Base-by-base conservation (phyloP, 2,329 filamentous ascomycete species). In the Penicillium occitanis region DNA sequence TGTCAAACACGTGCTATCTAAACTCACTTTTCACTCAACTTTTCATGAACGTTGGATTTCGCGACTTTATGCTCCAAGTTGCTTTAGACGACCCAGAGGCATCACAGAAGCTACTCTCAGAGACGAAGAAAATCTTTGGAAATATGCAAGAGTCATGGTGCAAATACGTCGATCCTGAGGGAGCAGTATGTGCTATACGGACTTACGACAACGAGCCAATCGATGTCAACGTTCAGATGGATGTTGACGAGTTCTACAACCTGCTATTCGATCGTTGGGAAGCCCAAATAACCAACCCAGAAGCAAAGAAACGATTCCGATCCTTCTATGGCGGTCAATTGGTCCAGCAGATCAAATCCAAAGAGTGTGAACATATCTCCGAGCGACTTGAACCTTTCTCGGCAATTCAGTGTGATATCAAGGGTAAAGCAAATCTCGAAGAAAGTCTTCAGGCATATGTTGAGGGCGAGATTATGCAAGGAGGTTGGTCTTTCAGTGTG, bases 181-280 rank as follows among this genome's bases (percentile, higher is more conserved):
- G 83, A 1, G 88, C 96, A 68, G 90, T 95, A 14, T 83, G 84
- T 40, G 89, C 88, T 48, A 92, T 98, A 72, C 90, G 88, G 71
- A 94, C 90, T 0, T 94, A 93, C 66, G 92, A 96, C 42, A 91
- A 93, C 66, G 85, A 88, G 1, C 84, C 87, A 17, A 96, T 99
- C 69, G 93, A 98, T 76, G 89, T 96, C 30, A 88, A 89, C 65
- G 88, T 91, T 67, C 95, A 99, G 77, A 98, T 99, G 92, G 95
- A 99, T 75, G 95, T 97, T 5, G 95, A 98, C 71, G 93, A 97
- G 75, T 99, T 98, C 75, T 98, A 96, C 81, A 97, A 95, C 73
- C 85, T 97, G 4, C 85, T 99, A 0, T 95, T 98, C 72, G 93
- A 96, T 76, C 87, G 93, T 30, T 93, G 93, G 86, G 96, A 99